These are phyloP conservation scores for Cyberlindnera euphorbiiphila DNA, from an alignment of 805 yeast genomes.

Conservation along the genomic window DNA sequence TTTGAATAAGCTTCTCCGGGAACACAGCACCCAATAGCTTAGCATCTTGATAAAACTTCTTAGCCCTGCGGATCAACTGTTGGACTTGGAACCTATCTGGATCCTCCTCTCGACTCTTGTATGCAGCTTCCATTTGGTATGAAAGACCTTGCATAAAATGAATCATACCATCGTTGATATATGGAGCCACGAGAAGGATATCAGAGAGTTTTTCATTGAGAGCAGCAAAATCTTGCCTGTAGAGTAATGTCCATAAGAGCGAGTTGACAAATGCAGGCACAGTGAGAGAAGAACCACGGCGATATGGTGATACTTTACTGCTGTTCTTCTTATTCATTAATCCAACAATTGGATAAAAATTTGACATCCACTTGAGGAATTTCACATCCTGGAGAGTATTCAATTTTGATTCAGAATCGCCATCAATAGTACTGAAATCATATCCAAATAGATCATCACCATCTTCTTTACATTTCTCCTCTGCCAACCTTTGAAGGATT, in stretches of 20 bases:
- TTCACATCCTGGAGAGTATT: slow-evolving; percentile 22
- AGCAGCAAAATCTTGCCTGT: slow-evolving; percentile 17
- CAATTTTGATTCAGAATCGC: background rate
- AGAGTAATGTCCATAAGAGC: slow-evolving; percentile 22
- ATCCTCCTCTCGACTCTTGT: slow-evolving; percentile 2
- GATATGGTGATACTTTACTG: slow-evolving; percentile 10
- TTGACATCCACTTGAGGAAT: slow-evolving; percentile 23
- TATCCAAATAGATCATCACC: slow-evolving; percentile 14
- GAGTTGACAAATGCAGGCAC: slow-evolving; percentile 16
- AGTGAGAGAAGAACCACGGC: slow-evolving; percentile 12
- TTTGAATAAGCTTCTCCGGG: slow-evolving; percentile 20
- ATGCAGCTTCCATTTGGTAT: slow-evolving; percentile 20
- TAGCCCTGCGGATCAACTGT: slow-evolving; percentile 13
- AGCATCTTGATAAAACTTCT: slow-evolving; percentile 16
- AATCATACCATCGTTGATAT: slow-evolving; percentile 22
- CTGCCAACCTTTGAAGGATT: slow-evolving; percentile 34
- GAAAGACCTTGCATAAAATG: slow-evolving; percentile 26
- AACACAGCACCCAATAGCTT: slow-evolving; percentile 10
- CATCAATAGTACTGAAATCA: slow-evolving; percentile 9
- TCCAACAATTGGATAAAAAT: slow-evolving; percentile 8
- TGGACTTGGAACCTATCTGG: slow-evolving; percentile 14
- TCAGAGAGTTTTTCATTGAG: slow-evolving; percentile 21
- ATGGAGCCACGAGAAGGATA: slow-evolving; percentile 18
- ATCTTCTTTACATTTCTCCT: slow-evolving; percentile 10
- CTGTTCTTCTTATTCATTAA: background rate